Base-by-base conservation (phyloP, 192 early-diverging fungal species). In the Entrophospora sp. region DNA sequence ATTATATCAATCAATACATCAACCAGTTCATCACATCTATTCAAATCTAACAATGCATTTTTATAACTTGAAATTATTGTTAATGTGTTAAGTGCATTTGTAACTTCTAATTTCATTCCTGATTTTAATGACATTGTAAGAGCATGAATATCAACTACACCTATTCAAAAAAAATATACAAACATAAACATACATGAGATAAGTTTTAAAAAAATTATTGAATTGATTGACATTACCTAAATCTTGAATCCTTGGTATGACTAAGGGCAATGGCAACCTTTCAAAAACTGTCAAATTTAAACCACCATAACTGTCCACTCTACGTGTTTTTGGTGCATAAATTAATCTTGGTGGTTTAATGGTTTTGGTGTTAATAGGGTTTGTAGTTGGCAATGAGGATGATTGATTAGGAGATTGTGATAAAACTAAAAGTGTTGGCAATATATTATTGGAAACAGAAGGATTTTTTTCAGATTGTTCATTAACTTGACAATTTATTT, bases 71-170 rank as follows among this genome's bases (percentile, higher is more conserved):
- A 81, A 2, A 87, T 58, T 24, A 77, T 75, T 16, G 89, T 79
- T 22, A 93, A 67, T 6, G 83, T 82, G 64, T 91, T 89, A 13
- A 93, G 75, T 5, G 89, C 89, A 44, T 81, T 85, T 3, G 86
- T 83, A 1, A 90, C 77, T 61, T 93, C 89, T 51, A 85, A 68
- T 35, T 79, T 80, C 67, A 93, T 82, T 16, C 84, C 85, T 4
- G 85, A 89, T 68, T 89, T 88, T 5, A 93, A 77, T 27, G 89
- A 85, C 82, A 93, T 86, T 6, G 83, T 83, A 40, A 93, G 70
- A 3, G 85, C 85, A 25, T 85, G 86, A n/a, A 91, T 78, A 62
- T 91, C 88, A 9, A 89, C 77, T 18, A 80, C 69, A 55, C 85
- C 87, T 81, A 28, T n/a, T 10, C n/a, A 52, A 55, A 7, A 40